These are phyloP conservation scores for Aspergillus pseudoterreus DNA, from an alignment of 2,329 filamentous ascomycete species.

Conservation along the genomic window DNA sequence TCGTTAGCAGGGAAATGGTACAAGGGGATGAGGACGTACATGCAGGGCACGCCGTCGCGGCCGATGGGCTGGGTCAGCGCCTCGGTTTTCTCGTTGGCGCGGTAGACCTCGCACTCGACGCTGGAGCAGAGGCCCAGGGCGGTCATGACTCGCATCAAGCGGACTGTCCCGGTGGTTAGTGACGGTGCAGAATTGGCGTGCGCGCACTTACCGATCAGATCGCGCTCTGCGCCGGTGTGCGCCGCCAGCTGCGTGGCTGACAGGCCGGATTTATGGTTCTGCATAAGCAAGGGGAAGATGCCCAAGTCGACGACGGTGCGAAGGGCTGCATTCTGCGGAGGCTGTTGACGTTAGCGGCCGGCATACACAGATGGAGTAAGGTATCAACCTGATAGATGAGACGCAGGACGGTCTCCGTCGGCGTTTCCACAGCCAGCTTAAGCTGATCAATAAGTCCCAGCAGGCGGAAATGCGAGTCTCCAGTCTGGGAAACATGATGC, in stretches of 20 bases:
- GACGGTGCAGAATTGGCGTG: too few species aligned
- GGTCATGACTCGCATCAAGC: constrained; percentile 28
- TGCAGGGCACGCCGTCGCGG: constrained; percentile 27
- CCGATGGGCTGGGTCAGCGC: constrained; percentile 26
- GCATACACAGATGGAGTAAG: not conserved
- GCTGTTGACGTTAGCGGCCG: constrained; percentile 14
- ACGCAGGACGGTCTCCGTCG: constrained; percentile 28
- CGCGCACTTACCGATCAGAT: constrained; percentile 25
- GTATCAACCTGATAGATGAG: constrained; percentile 30
- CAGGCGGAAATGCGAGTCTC: constrained; percentile 24
- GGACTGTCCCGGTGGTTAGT: constrained; percentile 15
- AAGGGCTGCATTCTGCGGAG: constrained; percentile 31
- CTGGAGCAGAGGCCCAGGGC: constrained; percentile 25
- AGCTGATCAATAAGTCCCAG: constrained; percentile 27
- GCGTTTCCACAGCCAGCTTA: constrained; percentile 27
- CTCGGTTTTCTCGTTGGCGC: constrained; percentile 24
- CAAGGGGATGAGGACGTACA: constrained; percentile 17
- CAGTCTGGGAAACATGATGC: constrained; percentile 11
- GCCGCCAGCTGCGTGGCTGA: constrained; percentile 26
- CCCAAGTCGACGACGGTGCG: constrained; percentile 28
- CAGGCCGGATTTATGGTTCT: constrained; percentile 15
- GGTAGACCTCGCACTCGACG: constrained; percentile 19
- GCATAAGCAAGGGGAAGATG: constrained; percentile 25
- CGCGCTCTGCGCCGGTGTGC: constrained; percentile 25
- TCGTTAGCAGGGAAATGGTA: not conserved